A percentile compares a stretch with the other conserved stretches of the same genome.
phyloP scores from a whole-genome alignment of 2,329 filamentous ascomycete species.

The Septoria linicola region DNA sequence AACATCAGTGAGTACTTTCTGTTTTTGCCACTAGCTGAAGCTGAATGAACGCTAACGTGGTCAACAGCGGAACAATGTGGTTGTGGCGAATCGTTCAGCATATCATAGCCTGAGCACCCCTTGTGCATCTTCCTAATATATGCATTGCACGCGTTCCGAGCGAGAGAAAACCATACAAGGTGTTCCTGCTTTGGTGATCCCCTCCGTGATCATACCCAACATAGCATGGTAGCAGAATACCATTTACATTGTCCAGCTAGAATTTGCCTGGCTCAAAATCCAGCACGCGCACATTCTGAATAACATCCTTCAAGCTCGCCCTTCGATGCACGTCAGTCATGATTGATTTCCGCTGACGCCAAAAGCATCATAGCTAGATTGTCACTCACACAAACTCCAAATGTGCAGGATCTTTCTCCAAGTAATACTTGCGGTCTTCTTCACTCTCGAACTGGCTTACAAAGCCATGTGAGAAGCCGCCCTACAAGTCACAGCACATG shows the following conservation, averaged over 20 bases:
- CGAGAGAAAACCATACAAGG: conserved; percentile 3
- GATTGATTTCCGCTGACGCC: no score
- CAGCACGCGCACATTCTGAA: conserved; percentile 58
- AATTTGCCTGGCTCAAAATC: conserved; percentile 54
- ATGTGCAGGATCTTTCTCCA: conserved; percentile 64
- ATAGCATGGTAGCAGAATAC: conserved; percentile 9
- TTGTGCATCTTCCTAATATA: conserved; percentile 28
- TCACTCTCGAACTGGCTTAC: conserved; percentile 64
- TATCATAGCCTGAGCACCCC: conserved; percentile 37
- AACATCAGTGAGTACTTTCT: conserved; percentile 83
- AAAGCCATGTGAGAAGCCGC: conserved; percentile 67
- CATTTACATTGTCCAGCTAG: conserved; percentile 16
- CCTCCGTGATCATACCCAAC: neutral
- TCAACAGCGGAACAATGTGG: conserved; percentile 87
- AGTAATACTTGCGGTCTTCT: conserved; percentile 68
- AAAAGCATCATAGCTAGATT: no score
- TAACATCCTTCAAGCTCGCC: conserved; percentile 45
- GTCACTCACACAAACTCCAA: conserved; percentile 51
- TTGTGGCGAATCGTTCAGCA: conserved; percentile 89
- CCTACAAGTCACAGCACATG: conserved; percentile 35
- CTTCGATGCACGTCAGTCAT: no score
- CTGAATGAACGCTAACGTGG: conserved; percentile 21
- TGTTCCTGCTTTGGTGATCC: no score
- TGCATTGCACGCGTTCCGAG: conserved; percentile 21
- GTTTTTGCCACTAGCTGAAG: neutral